phyloP scores from a whole-genome alignment of 1,284 basidiomycete genomes.

The Trichosporon faecale region DNA sequence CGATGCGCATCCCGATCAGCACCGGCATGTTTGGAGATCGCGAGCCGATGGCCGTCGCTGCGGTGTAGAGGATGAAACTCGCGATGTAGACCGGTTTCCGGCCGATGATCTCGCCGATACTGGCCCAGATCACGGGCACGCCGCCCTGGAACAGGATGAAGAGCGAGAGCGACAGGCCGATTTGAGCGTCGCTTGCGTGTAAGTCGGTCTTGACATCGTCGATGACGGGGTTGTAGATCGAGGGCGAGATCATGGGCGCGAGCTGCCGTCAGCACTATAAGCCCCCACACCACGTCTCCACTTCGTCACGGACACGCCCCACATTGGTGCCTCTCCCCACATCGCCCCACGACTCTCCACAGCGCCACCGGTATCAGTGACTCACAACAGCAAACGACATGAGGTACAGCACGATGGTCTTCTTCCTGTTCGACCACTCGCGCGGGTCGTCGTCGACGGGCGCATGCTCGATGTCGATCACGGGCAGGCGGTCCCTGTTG shows the following conservation, averaged over 20 bases:
- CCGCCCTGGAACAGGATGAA: conserved; percentile 63
- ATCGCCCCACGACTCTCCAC: neutral
- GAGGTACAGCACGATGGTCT: conserved; percentile 53
- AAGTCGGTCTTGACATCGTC: conserved; percentile 64
- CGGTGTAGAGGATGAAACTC: conserved; percentile 60
- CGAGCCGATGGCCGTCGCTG: conserved; percentile 66
- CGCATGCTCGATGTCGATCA: conserved; percentile 64
- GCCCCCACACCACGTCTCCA: neutral
- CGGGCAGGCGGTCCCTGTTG: conserved; percentile 17
- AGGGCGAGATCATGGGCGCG: conserved; percentile 64
- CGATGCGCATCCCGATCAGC: conserved; percentile 60
- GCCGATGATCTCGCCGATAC: conserved; percentile 68
- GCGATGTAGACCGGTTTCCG: conserved; percentile 70
- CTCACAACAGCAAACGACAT: conserved; percentile 43
- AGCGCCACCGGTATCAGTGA: neutral
- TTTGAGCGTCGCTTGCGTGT: conserved; percentile 63
- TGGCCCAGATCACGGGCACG: conserved; percentile 45
- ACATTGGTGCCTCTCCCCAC: too few relatives aligned
- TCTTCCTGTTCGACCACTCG: conserved; percentile 65
- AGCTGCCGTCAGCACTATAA: conserved; percentile 56
- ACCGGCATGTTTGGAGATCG: conserved; percentile 60
- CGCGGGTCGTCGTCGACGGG: conserved; percentile 73
- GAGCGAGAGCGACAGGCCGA: conserved; percentile 69
- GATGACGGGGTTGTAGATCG: conserved; percentile 54
- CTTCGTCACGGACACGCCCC: too few relatives aligned